Evolutionary conservation across 2,329 filamentous ascomycete species (phyloP).

Genomic region (Venturia nashicola): DNA sequence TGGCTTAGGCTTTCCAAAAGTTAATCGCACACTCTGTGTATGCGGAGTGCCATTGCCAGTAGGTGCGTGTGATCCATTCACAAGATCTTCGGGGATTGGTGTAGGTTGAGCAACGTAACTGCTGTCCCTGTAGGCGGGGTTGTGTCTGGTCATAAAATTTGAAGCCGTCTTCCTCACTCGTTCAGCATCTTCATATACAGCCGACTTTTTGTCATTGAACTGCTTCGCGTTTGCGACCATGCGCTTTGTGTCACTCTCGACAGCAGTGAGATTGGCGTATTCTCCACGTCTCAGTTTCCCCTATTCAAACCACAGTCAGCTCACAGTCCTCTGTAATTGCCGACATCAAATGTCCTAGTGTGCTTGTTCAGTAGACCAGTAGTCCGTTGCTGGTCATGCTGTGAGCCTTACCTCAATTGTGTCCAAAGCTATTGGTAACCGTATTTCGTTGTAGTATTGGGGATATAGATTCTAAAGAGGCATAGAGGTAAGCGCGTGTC

Average conservation of each 20-base stretch:
- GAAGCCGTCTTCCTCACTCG: conserved; percentile 74
- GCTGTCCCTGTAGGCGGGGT: conserved; percentile 64
- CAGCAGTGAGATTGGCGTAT: conserved; percentile 57
- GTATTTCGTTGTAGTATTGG: conserved; percentile 67
- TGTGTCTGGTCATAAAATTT: conserved; percentile 77
- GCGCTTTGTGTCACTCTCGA: conserved; percentile 79
- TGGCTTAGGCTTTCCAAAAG: neutral
- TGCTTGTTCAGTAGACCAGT: neutral
- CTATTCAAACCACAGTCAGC: conserved; percentile 17
- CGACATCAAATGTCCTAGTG: neutral
- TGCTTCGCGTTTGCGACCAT: conserved; percentile 82
- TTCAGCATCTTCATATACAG: conserved; percentile 73
- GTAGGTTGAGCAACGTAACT: conserved; percentile 62
- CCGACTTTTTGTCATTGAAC: conserved; percentile 61
- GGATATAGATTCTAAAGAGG: conserved; percentile 43
- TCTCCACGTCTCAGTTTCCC: conserved; percentile 55
- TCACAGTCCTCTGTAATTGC: neutral
- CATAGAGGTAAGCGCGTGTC: neutral
- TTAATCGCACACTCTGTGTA: neutral
- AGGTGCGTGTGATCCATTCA: conserved; percentile 4
- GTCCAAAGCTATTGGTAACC: conserved; percentile 66
- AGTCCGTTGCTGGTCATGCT: neutral
- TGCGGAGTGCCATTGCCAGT: neutral
- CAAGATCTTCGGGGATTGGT: conserved; percentile 47
- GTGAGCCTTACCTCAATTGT: conserved; percentile 49